phyloP scores from a whole-genome alignment of 164 flowering plant genomes.

The Piper betle region DNA sequence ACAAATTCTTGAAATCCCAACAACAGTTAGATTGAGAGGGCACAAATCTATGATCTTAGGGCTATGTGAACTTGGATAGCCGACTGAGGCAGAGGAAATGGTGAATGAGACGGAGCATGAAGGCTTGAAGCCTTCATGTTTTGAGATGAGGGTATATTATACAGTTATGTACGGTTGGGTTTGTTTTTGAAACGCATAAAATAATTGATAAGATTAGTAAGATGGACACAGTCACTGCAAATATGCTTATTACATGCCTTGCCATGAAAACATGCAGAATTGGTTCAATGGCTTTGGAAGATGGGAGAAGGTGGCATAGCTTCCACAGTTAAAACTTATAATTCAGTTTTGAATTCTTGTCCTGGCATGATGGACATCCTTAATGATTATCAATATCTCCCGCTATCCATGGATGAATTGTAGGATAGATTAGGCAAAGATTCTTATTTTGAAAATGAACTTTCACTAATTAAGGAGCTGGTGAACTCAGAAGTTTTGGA shows the following conservation, averaged over 20 bases:
- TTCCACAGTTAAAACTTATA: constrained; percentile 55
- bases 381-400: constrained; percentile 22
- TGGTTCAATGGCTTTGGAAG: constrained; percentile 49
- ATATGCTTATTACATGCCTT: constrained; percentile 59
- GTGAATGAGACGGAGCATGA: constrained; percentile 34
- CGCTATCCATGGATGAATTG: constrained; percentile 45
- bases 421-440: constrained; percentile 12
- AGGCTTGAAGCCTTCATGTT: constrained; percentile 42
- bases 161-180: constrained; percentile 51
- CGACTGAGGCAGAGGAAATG: constrained; percentile 45
- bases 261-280: constrained; percentile 32
- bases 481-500: constrained; percentile 29
- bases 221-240: constrained; percentile 51
- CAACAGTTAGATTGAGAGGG: constrained; percentile 28
- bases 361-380: constrained; percentile 33
- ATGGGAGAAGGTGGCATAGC: constrained; percentile 32
- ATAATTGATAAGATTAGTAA: constrained; percentile 33
- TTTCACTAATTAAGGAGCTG: constrained; percentile 38
- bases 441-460: constrained; percentile 20
- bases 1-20: constrained; percentile 25
- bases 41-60: constrained; percentile 44
- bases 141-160: constrained; percentile 41
- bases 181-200: constrained; percentile 49
- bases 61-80: constrained; percentile 35
- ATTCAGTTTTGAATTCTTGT: constrained; percentile 73